phyloP scores from a whole-genome alignment of 768 basidiomycete species.

The Atractiella rhizophila region DNA sequence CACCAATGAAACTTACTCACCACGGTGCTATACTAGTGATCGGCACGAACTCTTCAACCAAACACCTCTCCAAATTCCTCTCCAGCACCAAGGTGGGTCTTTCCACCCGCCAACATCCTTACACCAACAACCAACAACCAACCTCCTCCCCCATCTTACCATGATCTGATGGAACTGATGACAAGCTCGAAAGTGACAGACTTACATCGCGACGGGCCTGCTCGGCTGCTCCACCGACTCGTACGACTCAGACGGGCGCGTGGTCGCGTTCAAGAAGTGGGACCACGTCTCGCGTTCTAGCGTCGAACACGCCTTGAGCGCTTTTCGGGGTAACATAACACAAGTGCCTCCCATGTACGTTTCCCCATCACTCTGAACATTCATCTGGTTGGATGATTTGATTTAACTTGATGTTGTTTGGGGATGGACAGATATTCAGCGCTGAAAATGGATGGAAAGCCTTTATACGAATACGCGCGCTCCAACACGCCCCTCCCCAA shows the following conservation, averaged over 20 bases:
- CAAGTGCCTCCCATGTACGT: conserved; percentile 77
- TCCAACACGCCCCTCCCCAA: conserved; percentile 71
- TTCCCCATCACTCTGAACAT: not conserved
- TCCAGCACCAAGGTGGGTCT: too few species aligned
- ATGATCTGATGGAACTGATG: too few species aligned
- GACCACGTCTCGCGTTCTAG: conserved; percentile 52
- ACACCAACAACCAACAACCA: too few species aligned
- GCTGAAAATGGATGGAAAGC: conserved; percentile 91
- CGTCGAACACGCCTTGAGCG: conserved; percentile 40
- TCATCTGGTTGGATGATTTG: too few species aligned
- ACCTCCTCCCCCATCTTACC: too few species aligned
- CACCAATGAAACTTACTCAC: too few species aligned
- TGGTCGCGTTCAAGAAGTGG: conserved; percentile 39
- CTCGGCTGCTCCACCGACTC: conserved; percentile 85
- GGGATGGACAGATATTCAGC: conserved; percentile 58
- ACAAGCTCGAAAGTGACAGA: too few species aligned
- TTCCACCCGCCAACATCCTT: too few species aligned
- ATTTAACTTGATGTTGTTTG: too few species aligned
- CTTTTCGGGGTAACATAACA: conserved; percentile 62
- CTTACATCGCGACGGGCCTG: conserved; percentile 70
- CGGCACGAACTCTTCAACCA: too few species aligned
- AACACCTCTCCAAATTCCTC: too few species aligned
- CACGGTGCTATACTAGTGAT: too few species aligned
- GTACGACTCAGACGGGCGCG: conserved; percentile 70
- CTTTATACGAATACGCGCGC: conserved; percentile 84